phyloP scores from a whole-genome alignment of 106 monocot genomes.

The Gastrodia elata region DNA sequence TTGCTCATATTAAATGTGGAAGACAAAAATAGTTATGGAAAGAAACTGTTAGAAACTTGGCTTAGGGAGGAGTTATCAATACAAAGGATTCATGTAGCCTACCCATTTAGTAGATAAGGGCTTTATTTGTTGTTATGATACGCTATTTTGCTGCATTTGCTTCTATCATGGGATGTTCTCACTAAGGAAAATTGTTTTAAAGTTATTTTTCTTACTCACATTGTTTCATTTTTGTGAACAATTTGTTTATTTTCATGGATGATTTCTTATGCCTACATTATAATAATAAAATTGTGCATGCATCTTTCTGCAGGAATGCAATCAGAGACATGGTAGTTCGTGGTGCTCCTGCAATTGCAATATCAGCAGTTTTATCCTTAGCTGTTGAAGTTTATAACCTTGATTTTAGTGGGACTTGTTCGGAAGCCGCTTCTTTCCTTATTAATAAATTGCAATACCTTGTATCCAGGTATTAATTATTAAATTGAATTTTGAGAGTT shows the following conservation, averaged over 20 bases:
- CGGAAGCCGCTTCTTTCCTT: slow-evolving; percentile 67
- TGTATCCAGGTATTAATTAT: slow-evolving; percentile 62
- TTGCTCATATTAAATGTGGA: too few relatives aligned
- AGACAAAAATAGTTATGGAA: too few relatives aligned
- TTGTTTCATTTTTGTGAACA: background rate
- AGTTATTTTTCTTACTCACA: background rate
- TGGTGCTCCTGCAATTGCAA: slow-evolving; percentile 96
- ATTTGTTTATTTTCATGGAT: background rate
- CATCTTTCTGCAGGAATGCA: slow-evolving; percentile 52
- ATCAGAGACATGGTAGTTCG: slow-evolving; percentile 95
- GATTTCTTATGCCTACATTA: background rate
- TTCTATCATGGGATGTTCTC: background rate
- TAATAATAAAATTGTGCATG: background rate
- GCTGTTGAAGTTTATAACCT: slow-evolving; percentile 69
- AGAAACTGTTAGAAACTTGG: too few relatives aligned
- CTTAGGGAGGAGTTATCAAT: too few relatives aligned
- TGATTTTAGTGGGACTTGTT: slow-evolving; percentile 54
- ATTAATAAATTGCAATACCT: slow-evolving; percentile 72
- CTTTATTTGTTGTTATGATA: background rate
- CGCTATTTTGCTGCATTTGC: background rate
- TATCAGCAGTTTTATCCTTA: slow-evolving; percentile 83
- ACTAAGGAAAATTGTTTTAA: background rate
- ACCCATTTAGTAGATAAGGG: too few relatives aligned
- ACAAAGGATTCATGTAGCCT: too few relatives aligned
- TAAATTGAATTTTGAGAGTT: background rate